Percentiles rank a stretch among this genome's conserved stretches.
These are phyloP conservation scores for Dianthus caryophyllus DNA, from an alignment of 148 eudicot species.

Conservation along the genomic window DNA sequence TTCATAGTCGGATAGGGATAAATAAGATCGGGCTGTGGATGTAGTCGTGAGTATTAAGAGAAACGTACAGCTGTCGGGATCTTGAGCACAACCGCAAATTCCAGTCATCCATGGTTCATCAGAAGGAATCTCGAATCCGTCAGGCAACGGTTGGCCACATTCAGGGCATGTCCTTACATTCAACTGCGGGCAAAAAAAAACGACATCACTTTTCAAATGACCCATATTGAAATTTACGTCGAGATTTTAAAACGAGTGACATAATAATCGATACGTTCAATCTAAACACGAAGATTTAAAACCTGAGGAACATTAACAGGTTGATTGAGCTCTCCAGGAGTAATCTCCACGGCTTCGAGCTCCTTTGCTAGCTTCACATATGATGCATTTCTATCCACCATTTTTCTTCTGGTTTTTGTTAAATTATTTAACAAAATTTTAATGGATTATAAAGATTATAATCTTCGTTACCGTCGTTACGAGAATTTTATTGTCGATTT, in stretches of 20 bases:
- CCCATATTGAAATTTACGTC: background rate
- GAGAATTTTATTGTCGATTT: background rate
- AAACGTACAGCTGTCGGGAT: constrained; percentile 37
- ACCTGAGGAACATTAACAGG: constrained; percentile 62
- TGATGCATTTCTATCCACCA: constrained; percentile 27
- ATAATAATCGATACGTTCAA: too few relatives aligned
- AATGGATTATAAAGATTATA: constrained; percentile 7
- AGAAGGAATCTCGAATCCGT: constrained; percentile 35
- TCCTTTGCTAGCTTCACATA: constrained; percentile 57
- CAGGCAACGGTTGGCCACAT: constrained; percentile 41
- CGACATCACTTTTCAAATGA: too few relatives aligned
- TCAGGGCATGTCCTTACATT: constrained; percentile 31
- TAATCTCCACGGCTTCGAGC: constrained; percentile 38
- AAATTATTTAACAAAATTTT: background rate
- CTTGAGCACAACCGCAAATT: constrained; percentile 38
- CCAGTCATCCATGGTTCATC: constrained; percentile 48
- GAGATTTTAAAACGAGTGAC: background rate
- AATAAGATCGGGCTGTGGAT: too few relatives aligned
- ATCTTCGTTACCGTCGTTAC: background rate
- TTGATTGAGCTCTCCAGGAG: constrained; percentile 71
- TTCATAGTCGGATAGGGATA: too few relatives aligned
- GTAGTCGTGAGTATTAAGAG: background rate
- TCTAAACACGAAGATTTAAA: background rate
- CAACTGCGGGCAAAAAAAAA: constrained; percentile 21
- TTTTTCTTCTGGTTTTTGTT: constrained; percentile 8